These are phyloP conservation scores for Rhodotorula sp. DNA, from an alignment of 1,284 basidiomycete species.

Conservation along the genomic window DNA sequence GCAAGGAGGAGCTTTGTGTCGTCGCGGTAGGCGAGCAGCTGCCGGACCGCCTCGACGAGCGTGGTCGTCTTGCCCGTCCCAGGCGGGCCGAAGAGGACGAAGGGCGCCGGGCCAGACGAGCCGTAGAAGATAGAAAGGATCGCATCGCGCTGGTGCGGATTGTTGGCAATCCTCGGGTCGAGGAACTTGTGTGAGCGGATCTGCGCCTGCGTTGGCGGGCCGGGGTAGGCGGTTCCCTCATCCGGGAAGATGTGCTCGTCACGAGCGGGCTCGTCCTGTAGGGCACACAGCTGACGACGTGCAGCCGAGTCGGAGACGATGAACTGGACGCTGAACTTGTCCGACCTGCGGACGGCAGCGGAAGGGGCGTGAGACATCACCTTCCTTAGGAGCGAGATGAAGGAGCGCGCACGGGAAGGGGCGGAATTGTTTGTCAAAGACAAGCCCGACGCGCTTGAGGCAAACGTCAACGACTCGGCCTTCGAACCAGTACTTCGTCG, in stretches of 20 bases:
- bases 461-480: conserved; percentile 13
- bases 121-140: conserved; percentile 35
- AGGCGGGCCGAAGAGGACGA: conserved; percentile 42
- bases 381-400: no score
- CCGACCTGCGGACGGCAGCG: no score
- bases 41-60: conserved; percentile 47
- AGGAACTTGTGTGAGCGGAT: neutral
- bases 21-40: conserved; percentile 44
- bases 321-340: conserved; percentile 15
- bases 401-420: neutral
- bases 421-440: conserved; percentile 12
- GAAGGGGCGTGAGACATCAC: neutral
- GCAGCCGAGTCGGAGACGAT: conserved; percentile 4
- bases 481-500: conserved; percentile 8
- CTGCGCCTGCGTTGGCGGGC: neutral
- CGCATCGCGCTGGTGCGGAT: conserved; percentile 45
- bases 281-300: conserved; percentile 12
- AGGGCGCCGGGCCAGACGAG: conserved; percentile 30
- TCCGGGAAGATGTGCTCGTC: conserved; percentile 12
- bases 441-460: neutral
- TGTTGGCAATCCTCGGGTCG: conserved; percentile 30
- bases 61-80: conserved; percentile 53
- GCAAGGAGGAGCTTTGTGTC: conserved; percentile 47
- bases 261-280: neutral
- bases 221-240: neutral